phyloP scores from a whole-genome alignment of 768 basidiomycete species.

The Mycena capillaripes region DNA sequence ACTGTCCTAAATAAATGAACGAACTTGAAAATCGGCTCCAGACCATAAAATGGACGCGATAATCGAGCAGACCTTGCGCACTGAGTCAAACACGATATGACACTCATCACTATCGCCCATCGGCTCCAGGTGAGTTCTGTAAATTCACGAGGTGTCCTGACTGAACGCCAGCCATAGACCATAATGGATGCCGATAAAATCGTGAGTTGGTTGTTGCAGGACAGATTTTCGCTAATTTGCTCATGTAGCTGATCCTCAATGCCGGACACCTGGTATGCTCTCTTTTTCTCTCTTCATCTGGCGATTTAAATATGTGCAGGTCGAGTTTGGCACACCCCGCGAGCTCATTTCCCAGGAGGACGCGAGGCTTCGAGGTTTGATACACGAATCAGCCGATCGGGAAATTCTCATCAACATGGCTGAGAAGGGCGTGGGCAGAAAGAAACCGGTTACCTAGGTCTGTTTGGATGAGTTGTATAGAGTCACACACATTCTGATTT shows the following conservation, averaged over 20 bases:
- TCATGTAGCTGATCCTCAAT: constrained; percentile 10
- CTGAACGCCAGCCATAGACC: not conserved
- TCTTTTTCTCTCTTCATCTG: not conserved
- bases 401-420: not conserved
- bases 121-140: constrained; percentile 8
- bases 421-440: not conserved
- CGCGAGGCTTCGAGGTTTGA: constrained; percentile 1
- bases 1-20: not conserved
- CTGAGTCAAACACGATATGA: constrained; percentile 7
- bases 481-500: too few relatives aligned
- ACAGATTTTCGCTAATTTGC: not conserved
- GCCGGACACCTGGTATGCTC: not conserved
- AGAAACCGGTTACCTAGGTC: not conserved
- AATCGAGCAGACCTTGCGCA: constrained; percentile 10
- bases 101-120: constrained; percentile 8
- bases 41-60: constrained; percentile 11
- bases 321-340: constrained; percentile 5
- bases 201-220: not conserved
- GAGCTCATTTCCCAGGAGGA: not conserved
- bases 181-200: constrained; percentile 20
- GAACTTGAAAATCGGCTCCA: not conserved
- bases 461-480: not conserved
- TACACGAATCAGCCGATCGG: constrained; percentile 13
- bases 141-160: not conserved
- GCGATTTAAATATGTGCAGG: not conserved